Conservation (phyloP, 1,284 basidiomycete species). For the Neolentinus lepideus region DNA sequence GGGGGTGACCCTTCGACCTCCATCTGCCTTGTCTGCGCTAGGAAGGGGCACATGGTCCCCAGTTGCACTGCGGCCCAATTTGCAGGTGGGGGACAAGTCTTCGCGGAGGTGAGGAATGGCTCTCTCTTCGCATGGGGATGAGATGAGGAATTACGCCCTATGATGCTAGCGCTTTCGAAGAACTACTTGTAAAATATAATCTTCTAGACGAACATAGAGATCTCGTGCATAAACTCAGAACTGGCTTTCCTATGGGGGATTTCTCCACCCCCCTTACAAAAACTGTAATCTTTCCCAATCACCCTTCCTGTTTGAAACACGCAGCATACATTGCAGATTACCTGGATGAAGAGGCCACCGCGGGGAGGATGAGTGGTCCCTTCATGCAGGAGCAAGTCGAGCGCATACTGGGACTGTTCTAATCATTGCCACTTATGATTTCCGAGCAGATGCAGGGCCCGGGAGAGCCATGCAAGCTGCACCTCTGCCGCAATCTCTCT, state of each 20-base stretch:
- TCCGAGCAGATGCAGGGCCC: slow-evolving; percentile 3
- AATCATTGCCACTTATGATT: slow-evolving; percentile 16
- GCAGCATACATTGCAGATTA: too few relatives aligned
- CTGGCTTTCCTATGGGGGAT: too few relatives aligned
- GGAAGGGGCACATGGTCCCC: slow-evolving; percentile 6
- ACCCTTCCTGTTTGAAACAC: too few relatives aligned
- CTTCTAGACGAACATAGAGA: slow-evolving; percentile 18
- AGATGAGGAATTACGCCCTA: slow-evolving; percentile 7
- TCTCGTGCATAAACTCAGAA: slow-evolving; percentile 21
- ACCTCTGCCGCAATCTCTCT: too few relatives aligned
- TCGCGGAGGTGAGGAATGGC: not conserved
- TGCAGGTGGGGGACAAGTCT: slow-evolving; percentile 1
- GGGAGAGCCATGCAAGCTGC: too few relatives aligned
- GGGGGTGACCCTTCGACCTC: not conserved
- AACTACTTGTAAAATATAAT: slow-evolving; percentile 6
- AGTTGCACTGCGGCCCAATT: not conserved
- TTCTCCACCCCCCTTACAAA: too few relatives aligned
- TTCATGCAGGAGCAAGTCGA: slow-evolving; percentile 19
- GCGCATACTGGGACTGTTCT: slow-evolving; percentile 17
- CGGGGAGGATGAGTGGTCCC: too few relatives aligned
- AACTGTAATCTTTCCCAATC: too few relatives aligned
- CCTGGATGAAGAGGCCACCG: too few relatives aligned
- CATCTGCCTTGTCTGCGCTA: slow-evolving; percentile 7
- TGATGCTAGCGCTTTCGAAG: too few relatives aligned
- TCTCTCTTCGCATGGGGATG: not conserved